Conservation (phyloP, 345 rosid genomes). For the Citrus medica region DNA sequence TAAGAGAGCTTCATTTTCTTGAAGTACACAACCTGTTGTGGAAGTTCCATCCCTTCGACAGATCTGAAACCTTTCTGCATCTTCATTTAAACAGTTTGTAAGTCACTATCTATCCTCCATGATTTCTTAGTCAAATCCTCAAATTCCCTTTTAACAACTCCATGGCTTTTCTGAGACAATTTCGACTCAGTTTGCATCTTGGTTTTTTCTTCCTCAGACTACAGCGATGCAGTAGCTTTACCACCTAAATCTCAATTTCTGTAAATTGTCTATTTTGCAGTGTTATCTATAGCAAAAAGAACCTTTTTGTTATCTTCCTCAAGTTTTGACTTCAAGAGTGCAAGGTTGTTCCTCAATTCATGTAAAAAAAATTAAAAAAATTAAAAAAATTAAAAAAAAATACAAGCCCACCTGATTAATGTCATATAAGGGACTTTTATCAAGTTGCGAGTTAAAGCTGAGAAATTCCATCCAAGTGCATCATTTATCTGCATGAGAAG, state of each 20-base stretch:
- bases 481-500: no score
- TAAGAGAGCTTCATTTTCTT: slow-evolving; percentile 53
- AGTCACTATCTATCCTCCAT: slow-evolving; percentile 37
- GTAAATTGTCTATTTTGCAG: slow-evolving; percentile 43
- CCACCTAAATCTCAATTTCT: slow-evolving; percentile 50
- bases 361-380: no score
- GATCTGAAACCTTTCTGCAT: slow-evolving; percentile 32
- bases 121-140: slow-evolving; percentile 40
- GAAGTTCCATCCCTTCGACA: slow-evolving; percentile 40
- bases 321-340: slow-evolving; percentile 50
- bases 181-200: slow-evolving; percentile 50
- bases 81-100: slow-evolving; percentile 36
- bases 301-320: slow-evolving; percentile 78
- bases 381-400: no score
- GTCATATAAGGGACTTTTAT: no score
- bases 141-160: slow-evolving; percentile 35
- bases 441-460: no score
- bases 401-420: not conserved
- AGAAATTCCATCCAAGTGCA: no score
- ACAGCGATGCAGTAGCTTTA: slow-evolving; percentile 71
- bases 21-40: slow-evolving; percentile 22
- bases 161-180: slow-evolving; percentile 51
- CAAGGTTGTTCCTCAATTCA: slow-evolving; percentile 45
- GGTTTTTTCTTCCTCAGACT: slow-evolving; percentile 70
- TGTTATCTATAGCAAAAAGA: slow-evolving; percentile 75